Conservation (phyloP, 805 yeast species). For the Candida endomychidarum region DNA sequence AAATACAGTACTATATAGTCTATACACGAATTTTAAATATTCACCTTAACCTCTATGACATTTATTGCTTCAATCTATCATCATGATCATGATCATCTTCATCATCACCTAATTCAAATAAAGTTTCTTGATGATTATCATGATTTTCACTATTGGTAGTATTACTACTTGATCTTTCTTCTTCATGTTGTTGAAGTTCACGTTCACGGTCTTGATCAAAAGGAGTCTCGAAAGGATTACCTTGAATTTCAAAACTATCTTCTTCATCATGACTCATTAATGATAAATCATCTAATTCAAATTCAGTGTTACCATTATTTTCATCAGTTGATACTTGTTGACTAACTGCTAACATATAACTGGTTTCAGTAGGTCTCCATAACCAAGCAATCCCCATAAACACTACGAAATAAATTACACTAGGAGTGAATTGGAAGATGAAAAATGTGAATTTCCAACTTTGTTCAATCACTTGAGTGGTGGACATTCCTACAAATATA, state of each 20-base stretch:
- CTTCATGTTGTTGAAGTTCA: background rate
- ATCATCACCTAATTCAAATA: conserved; percentile 44
- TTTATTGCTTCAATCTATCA: conserved; percentile 19
- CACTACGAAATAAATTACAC: conserved; percentile 79
- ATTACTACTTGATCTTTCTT: conserved; percentile 7
- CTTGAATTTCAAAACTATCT: conserved; percentile 41
- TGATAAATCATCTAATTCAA: conserved; percentile 58
- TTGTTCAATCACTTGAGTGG: conserved; percentile 74
- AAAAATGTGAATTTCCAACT: conserved; percentile 94
- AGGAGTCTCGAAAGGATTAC: conserved; percentile 27
- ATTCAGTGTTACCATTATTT: conserved; percentile 50
- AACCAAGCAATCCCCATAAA: conserved; percentile 82
- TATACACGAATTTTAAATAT: too few species aligned
- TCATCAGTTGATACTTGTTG: conserved; percentile 88
- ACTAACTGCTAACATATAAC: conserved; percentile 91
- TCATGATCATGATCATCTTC: conserved; percentile 29
- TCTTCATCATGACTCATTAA: conserved; percentile 47
- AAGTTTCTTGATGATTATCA: conserved; percentile 23
- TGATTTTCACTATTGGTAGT: conserved; percentile 6
- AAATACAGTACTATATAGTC: too few species aligned
- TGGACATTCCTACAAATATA: conserved; percentile 68
- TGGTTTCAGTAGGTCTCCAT: conserved; percentile 98
- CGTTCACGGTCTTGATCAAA: conserved; percentile 20
- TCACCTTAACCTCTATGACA: too few species aligned
- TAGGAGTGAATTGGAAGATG: conserved; percentile 91